Evolutionary conservation across 179 eudicot genomes (phyloP), one percentile per base, ranked within the genome.

Genomic region (Sideroxylon spinosum): DNA sequence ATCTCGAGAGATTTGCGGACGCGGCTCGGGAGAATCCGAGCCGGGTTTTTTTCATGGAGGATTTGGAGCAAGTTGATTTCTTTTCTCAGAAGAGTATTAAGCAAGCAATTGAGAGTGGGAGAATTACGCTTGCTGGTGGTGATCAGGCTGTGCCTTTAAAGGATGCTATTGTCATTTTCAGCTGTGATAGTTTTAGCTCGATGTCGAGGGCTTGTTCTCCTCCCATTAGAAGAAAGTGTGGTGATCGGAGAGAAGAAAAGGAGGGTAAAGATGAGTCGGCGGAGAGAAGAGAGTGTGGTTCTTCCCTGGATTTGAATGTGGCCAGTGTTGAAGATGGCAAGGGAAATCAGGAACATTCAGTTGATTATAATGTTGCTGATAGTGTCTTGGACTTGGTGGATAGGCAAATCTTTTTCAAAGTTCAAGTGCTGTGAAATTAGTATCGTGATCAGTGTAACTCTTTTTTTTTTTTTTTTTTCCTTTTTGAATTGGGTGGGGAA

Each of bases 11-110:
- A 67, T 85, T 92, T 67, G 85, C 82, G 16, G 83, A 86, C 0
- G 86, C 80, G 3, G 82, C 89, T 20, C 72, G 48, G 7, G 86
- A 84, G 17, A 88, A 92, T 55, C 97, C 97, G 8, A 89, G 86
- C 53, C 78, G 92, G 0, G 93, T 92, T 26, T 89, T 92, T 77
- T 87, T 80, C 75, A 77, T 92, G 23, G 93, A 91, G 68, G 95
- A 91, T 73, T 49, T 88, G 0, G 97, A 92, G 68, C 89, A 87
- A 69, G 71, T 87, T 12, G 95, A 92, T 84, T 78, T 75, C 20
- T 67, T 48, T 20, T 81, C 90, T 2, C 84, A 75, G 29, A 83
- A 82, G 81, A 86, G 91, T 9, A 83, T 92, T 0, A 85, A 85
- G 55, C 82, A 62, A 49, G 92, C 89, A 1, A 89, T 86, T 53